A percentile compares a stretch with the other conserved stretches of the same genome.
These are phyloP conservation scores for Metschnikowia sp. DNA, from an alignment of 805 yeast genomes.

Conservation along the genomic window DNA sequence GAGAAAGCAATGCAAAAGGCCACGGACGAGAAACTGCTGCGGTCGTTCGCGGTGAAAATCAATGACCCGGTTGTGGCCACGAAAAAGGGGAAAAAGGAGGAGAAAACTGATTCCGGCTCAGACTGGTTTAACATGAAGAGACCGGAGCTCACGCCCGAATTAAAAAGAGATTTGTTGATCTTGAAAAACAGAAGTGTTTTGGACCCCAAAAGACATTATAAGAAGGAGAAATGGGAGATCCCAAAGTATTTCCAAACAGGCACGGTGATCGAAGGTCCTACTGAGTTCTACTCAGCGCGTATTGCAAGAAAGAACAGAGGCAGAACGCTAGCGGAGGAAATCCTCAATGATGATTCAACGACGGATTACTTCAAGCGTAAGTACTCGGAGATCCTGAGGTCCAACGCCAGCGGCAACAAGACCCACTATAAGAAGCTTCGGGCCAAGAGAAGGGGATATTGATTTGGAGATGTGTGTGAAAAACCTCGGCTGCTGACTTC, in stretches of 20 bases:
- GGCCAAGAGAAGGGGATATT: constrained; percentile 55
- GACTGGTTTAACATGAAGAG: constrained; percentile 19
- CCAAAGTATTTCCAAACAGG: constrained; percentile 88
- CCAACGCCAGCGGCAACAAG: constrained; percentile 61
- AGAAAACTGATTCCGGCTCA: constrained; percentile 15
- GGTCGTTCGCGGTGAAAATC: constrained; percentile 29
- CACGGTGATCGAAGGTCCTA: constrained; percentile 76
- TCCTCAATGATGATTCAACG: constrained; percentile 68
- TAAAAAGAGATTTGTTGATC: constrained; percentile 74
- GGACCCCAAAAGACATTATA: constrained; percentile 94
- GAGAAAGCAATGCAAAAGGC: constrained; percentile 20
- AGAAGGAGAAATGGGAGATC: constrained; percentile 72
- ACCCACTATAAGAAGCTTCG: constrained; percentile 61
- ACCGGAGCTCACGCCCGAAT: constrained; percentile 36
- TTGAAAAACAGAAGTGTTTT: constrained; percentile 84
- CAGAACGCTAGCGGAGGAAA: constrained; percentile 74
- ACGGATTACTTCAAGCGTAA: constrained; percentile 80
- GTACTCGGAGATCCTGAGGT: constrained; percentile 72
- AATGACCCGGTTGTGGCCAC: constrained; percentile 24
- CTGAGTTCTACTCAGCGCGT: constrained; percentile 71
- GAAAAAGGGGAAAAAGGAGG: constrained; percentile 13
- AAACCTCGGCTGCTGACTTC: too few species aligned
- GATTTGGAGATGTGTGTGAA: not conserved
- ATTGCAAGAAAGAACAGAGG: constrained; percentile 71
- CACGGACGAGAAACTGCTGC: constrained; percentile 6